Percentiles rank a stretch among this genome's conserved stretches.
Conservation (phyloP, 2,329 filamentous ascomycete species). For the Dothidotthia symphoricarpi region DNA sequence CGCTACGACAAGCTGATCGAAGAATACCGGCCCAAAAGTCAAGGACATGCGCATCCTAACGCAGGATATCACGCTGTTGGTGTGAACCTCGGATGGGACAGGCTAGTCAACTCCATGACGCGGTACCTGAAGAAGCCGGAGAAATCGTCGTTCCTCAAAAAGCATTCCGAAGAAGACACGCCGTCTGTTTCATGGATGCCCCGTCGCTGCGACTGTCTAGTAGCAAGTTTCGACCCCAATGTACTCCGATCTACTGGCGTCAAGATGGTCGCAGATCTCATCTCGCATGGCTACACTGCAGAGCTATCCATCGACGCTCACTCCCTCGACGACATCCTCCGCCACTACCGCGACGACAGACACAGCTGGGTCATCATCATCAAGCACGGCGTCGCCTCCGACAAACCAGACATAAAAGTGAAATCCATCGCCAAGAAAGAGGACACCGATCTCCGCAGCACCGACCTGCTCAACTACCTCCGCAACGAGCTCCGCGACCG, state of each 20-base stretch:
- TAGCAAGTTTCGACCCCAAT: constrained; percentile 80
- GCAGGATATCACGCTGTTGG: constrained; percentile 74
- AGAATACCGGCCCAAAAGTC: constrained; percentile 72
- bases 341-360: constrained; percentile 71
- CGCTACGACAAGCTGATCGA: constrained; percentile 88
- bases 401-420: constrained; percentile 66
- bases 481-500: constrained; percentile 78
- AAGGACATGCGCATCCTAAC: constrained; percentile 50
- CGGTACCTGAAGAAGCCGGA: constrained; percentile 51
- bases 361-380: constrained; percentile 88
- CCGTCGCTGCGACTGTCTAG: constrained; percentile 76
- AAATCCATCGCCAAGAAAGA: constrained; percentile 76
- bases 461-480: constrained; percentile 76
- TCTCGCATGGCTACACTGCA: constrained; percentile 80
- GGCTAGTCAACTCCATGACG: constrained; percentile 63
- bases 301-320: constrained; percentile 73
- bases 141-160: constrained; percentile 63
- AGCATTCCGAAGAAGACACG: constrained; percentile 60
- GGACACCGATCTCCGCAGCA: constrained; percentile 67
- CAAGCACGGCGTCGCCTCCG: constrained; percentile 65
- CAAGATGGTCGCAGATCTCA: constrained; percentile 74
- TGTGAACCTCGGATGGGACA: constrained; percentile 87
- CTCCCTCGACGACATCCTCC: constrained; percentile 75
- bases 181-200: constrained; percentile 40
- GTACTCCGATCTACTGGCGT: constrained; percentile 74